Percentiles rank a stretch among this genome's conserved stretches.
These are phyloP conservation scores for Pythium sp. DNA, from an alignment of 352 stramenopile genomes.

Conservation along the genomic window DNA sequence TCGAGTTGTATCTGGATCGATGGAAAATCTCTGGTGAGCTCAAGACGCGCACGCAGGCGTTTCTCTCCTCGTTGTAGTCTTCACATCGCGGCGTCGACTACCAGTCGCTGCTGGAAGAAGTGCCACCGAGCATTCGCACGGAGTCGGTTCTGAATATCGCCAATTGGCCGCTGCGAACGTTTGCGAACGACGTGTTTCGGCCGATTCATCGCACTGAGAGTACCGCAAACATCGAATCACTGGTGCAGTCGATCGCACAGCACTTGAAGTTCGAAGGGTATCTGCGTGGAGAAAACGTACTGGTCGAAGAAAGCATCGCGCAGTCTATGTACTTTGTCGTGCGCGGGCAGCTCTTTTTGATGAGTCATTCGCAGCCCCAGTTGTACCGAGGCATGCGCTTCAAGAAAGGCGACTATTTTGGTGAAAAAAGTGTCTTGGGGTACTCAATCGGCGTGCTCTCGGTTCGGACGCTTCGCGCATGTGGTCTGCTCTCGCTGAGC, in stretches of 20 bases:
- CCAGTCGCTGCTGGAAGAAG: slow-evolving; percentile 46
- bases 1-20: slow-evolving; percentile 53
- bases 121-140: slow-evolving; percentile 43
- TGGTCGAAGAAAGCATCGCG: slow-evolving; percentile 63
- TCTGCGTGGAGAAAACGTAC: slow-evolving; percentile 48
- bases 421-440: slow-evolving; percentile 46
- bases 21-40: slow-evolving; percentile 48
- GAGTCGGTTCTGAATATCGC: slow-evolving; percentile 54
- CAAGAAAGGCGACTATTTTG: slow-evolving; percentile 58
- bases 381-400: slow-evolving; percentile 27
- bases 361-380: slow-evolving; percentile 26
- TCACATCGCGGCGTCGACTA: slow-evolving; percentile 64
- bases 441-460: slow-evolving; percentile 50
- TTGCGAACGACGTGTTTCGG: slow-evolving; percentile 41
- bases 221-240: slow-evolving; percentile 20
- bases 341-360: slow-evolving; percentile 35
- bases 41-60: slow-evolving; percentile 41
- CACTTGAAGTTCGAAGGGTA: slow-evolving; percentile 62
- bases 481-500: slow-evolving; percentile 52
- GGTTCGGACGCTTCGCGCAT: slow-evolving; percentile 48
- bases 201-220: slow-evolving; percentile 31
- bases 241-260: slow-evolving; percentile 41
- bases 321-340: slow-evolving; percentile 77
- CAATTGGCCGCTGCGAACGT: slow-evolving; percentile 31
- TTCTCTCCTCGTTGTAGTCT: slow-evolving; percentile 61